Percentiles rank a stretch among this genome's conserved stretches.
Evolutionary conservation across 2,329 filamentous ascomycete species (phyloP).

Genomic region (Fusarium sp.): DNA sequence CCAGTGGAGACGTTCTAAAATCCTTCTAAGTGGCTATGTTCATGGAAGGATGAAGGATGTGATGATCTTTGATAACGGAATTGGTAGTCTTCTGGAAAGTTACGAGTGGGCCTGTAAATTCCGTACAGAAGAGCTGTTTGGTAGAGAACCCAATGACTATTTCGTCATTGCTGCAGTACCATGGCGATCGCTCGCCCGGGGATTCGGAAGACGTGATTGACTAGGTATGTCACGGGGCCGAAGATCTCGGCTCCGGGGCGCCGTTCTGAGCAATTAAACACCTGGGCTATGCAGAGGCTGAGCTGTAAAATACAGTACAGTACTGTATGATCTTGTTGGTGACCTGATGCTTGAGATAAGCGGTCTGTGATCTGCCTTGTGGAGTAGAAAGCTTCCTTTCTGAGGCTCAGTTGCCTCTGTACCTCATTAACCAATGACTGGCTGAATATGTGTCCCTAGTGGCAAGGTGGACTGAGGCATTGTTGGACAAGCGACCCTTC

Average conservation of each 20-base stretch:
- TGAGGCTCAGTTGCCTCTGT: conserved; percentile 8
- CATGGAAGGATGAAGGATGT: background rate
- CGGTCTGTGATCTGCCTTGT: conserved; percentile 23
- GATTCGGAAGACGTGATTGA: conserved; percentile 5
- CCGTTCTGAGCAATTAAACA: background rate
- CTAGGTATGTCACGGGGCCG: conserved; percentile 17
- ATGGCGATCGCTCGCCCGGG: conserved; percentile 13
- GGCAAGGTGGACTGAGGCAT: conserved; percentile 25
- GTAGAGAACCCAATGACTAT: background rate
- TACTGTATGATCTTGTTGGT: background rate
- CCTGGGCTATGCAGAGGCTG: conserved; percentile 29
- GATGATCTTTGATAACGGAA: background rate
- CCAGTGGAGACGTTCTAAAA: background rate
- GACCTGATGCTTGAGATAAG: background rate
- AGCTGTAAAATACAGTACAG: background rate
- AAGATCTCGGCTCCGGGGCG: conserved; percentile 12
- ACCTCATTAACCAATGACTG: background rate
- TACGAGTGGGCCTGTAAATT: background rate
- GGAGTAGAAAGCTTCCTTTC: background rate
- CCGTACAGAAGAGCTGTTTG: background rate
- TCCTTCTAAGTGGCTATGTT: conserved; percentile 19
- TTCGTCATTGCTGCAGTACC: conserved; percentile 7
- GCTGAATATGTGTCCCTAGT: background rate
- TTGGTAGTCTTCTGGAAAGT: conserved; percentile 11
- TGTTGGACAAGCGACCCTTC: background rate